These are phyloP conservation scores for Eudorina sp. DNA, from an alignment of 139 green algal species.

Conservation along the genomic window DNA sequence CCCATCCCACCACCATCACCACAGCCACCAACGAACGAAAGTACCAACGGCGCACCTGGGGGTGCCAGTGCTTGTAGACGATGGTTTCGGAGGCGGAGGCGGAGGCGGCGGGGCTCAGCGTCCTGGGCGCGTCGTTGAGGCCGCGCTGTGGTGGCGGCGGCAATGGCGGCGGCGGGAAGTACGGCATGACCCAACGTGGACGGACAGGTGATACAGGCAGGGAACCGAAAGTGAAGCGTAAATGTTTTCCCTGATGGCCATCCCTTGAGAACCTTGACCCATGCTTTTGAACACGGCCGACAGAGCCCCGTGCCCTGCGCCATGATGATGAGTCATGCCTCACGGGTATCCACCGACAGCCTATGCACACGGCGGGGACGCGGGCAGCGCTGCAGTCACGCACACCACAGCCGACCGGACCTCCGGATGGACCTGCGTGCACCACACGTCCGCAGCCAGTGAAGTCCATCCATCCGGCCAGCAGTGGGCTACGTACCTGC, in stretches of 20 bases:
- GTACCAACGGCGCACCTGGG: background rate
- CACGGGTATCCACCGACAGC: no score
- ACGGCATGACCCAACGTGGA: background rate
- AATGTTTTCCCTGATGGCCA: no score
- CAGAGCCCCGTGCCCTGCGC: background rate
- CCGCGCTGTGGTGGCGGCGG: background rate
- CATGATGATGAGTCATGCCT: no score
- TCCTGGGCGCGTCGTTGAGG: background rate
- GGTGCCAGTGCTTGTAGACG: constrained; percentile 57
- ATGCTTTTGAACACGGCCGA: background rate
- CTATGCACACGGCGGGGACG: no score
- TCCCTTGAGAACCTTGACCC: background rate
- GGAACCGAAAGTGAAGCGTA: no score
- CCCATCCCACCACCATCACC: constrained; percentile 36
- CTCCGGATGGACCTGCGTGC: background rate
- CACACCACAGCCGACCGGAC: background rate
- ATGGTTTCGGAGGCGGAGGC: background rate
- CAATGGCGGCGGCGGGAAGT: background rate
- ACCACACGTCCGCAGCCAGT: background rate
- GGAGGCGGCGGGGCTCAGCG: background rate
- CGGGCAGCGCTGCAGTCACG: background rate
- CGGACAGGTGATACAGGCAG: no score
- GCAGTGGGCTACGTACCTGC: background rate
- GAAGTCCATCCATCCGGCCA: no score
- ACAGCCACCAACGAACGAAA: constrained; percentile 14